phyloP scores from a whole-genome alignment of 2,329 filamentous ascomycete species.

The Fusarium sp. region DNA sequence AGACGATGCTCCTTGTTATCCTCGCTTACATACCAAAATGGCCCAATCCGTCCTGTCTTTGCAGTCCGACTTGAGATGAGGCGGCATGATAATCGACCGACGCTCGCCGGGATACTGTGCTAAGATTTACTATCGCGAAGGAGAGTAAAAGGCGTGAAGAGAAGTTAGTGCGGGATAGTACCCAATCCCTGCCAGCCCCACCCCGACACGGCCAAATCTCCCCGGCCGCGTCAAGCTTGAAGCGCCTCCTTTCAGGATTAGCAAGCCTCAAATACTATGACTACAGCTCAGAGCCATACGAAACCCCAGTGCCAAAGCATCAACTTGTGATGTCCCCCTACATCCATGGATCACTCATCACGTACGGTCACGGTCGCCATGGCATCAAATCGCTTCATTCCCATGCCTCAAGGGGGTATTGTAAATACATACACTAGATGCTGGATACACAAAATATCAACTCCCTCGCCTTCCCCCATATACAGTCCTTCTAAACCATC shows the following conservation, averaged over 20 bases:
- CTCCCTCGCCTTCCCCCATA: slow-evolving; percentile 14
- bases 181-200: neutral
- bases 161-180: slow-evolving; percentile 33
- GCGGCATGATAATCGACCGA: slow-evolving; percentile 31
- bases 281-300: too few species aligned
- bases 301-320: too few species aligned
- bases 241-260: neutral
- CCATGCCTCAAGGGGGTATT: slow-evolving; percentile 27
- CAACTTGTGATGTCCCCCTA: neutral
- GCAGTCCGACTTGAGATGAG: neutral
- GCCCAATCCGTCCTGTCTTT: neutral
- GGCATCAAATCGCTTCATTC: slow-evolving; percentile 14
- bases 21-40: neutral
- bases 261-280: neutral
- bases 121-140: slow-evolving; percentile 22
- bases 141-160: too few species aligned
- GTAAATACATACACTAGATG: slow-evolving; percentile 16
- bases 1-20: neutral
- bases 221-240: neutral
- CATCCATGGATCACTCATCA: neutral
- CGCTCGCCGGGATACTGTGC: neutral
- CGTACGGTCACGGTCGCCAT: neutral
- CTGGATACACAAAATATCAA: slow-evolving; percentile 15
- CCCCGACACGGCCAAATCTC: slow-evolving; percentile 4
- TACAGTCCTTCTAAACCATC: slow-evolving; percentile 19